Conservation (phyloP, 371 early-diverging fungal genomes). For the Apophysomyces elegans region DNA sequence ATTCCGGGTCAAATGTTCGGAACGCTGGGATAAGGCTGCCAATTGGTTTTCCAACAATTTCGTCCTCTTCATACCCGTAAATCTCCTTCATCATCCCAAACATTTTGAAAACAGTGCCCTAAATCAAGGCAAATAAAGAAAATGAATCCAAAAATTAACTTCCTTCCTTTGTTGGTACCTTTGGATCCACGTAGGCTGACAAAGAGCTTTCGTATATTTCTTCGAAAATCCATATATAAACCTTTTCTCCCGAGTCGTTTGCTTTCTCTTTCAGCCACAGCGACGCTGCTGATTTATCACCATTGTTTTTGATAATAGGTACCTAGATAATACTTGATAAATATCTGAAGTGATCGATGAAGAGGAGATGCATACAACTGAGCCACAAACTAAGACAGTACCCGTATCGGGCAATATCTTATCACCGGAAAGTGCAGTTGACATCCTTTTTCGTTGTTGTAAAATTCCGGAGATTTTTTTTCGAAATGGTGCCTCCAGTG, state of each 20-base stretch:
- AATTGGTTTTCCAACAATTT: conserved; percentile 57
- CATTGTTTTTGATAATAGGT: conserved; percentile 55
- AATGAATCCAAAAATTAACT: background rate
- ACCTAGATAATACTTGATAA: conserved; percentile 33
- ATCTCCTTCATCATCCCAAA: conserved; percentile 56
- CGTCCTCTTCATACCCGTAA: conserved; percentile 59
- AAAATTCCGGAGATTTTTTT: conserved; percentile 34
- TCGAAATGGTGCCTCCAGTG: conserved; percentile 43
- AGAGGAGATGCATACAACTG: conserved; percentile 48
- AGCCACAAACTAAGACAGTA: conserved; percentile 56
- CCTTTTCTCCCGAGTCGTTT: conserved; percentile 46
- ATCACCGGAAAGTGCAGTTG: conserved; percentile 22
- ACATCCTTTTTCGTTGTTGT: conserved; percentile 15
- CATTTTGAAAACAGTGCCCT: conserved; percentile 55
- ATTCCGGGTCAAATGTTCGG: conserved; percentile 38
- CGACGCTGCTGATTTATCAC: conserved; percentile 61
- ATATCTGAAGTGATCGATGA: background rate
- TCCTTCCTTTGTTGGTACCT: conserved; percentile 17
- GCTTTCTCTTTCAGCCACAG: conserved; percentile 69
- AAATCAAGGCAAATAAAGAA: background rate
- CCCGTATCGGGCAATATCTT: conserved; percentile 22
- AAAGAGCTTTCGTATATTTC: conserved; percentile 63
- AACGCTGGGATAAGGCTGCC: conserved; percentile 54
- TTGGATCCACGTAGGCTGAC: conserved; percentile 23
- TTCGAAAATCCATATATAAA: conserved; percentile 77